These are phyloP conservation scores for Cladosporium sp. DNA, from an alignment of 2,329 filamentous ascomycete species.

Conservation along the genomic window DNA sequence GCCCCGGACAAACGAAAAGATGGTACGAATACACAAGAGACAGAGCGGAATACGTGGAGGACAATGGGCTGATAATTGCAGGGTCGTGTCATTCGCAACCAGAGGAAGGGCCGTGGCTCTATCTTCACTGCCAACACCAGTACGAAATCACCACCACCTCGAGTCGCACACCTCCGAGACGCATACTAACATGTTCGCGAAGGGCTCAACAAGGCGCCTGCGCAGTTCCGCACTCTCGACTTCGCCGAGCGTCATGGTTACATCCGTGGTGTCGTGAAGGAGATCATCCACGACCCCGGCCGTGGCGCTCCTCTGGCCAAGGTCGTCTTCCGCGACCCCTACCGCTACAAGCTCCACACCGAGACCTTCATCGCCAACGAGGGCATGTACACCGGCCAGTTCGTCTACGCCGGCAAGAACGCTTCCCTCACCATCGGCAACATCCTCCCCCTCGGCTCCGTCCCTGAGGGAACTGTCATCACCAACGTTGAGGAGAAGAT, in stretches of 20 bases:
- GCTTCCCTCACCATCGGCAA: constrained; percentile 95
- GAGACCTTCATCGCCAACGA: constrained; percentile 99
- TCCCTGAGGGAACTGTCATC: constrained; percentile 98
- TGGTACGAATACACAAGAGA: constrained; percentile 16
- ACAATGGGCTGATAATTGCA: constrained; percentile 16
- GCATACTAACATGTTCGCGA: constrained; percentile 48
- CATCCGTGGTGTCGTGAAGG: constrained; percentile 94
- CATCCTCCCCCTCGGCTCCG: constrained; percentile 86
- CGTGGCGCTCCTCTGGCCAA: constrained; percentile 96
- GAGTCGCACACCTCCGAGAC: constrained; percentile 25
- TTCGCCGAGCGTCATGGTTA: constrained; percentile 80
- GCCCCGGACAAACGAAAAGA: constrained; percentile 16
- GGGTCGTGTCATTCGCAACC: constrained; percentile 73
- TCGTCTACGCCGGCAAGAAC: constrained; percentile 99
- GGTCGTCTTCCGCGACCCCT: constrained; percentile 95
- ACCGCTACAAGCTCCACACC: constrained; percentile 94
- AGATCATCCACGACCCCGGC: constrained; percentile 98
- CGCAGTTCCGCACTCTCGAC: constrained; percentile 96
- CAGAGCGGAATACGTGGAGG: not conserved
- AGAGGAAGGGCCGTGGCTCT: constrained; percentile 70
- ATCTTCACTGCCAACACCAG: constrained; percentile 59
- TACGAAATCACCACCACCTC: constrained; percentile 14
- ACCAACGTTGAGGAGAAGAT: constrained; percentile 99
- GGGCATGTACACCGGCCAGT: constrained; percentile 99
- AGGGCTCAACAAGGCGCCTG: constrained; percentile 89